Base-by-base conservation (phyloP, 1,284 basidiomycete genomes). In the Taiwanofungus camphoratus region DNA sequence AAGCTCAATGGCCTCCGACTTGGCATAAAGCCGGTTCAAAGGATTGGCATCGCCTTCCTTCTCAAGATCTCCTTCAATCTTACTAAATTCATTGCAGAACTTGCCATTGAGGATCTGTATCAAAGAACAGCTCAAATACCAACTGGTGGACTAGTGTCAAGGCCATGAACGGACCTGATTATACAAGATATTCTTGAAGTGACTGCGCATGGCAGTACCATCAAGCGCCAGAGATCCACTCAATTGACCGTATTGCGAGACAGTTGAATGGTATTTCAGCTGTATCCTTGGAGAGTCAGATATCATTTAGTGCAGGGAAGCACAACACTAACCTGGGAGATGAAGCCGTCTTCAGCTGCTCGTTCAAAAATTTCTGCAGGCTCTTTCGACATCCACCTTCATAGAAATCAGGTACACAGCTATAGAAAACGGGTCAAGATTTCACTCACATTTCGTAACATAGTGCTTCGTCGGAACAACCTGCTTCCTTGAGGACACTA, bases 311-410 rank as follows among this genome's bases (percentile, higher is more conserved):
- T 9, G 9, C 19, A n/a, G 36, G 23, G n/a, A 4, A 22, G 16
- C 37, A 6, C 36, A 13, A 45, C 11, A 44, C 50, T 24, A 41
- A 70, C 76, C 63, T 80, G 79, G 19, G 57, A 59, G 41, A 81
- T 73, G 57, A 82, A 80, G 13, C 79, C 79, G 33, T 81, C 78
- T 48, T 82, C 79, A 2, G 79, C 79, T 6, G 79, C 78, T 21
- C 77, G 66, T 57, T 82, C 79, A 56, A 82, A 82, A 35, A 82
- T 80, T 51, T 81, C 79, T n/a, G 79, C 78, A 2, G 79, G 79
- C 52, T 82, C 79, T 53, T 80, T 82, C 22, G 79, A 81, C 78
- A 82, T 82, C 79, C 79, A 80, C 77, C 78, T 81, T 42, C 24
- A 44, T 21, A 33, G 16, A 33, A 13, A 43, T 42, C 13, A 42